Percentiles rank a stretch among this genome's conserved stretches.
Evolutionary conservation across 306 rosid species (phyloP).

Genomic region (Prunus campanulata): DNA sequence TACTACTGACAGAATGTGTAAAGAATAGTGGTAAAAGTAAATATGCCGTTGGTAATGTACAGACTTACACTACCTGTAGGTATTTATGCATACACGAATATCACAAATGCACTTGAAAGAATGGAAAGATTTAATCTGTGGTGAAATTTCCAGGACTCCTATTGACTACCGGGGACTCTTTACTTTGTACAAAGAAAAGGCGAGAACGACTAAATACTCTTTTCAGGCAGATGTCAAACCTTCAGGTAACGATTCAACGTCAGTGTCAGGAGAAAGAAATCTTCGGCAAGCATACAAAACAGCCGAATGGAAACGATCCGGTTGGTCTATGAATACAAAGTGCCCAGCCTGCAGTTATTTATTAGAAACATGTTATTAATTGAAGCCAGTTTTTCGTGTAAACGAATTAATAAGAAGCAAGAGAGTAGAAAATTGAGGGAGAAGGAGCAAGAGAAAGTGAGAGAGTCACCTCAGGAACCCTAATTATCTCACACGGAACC

Average conservation of each 20-base stretch:
- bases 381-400: background rate
- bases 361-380: background rate
- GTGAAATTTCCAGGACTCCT: background rate
- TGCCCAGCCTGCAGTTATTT: slow-evolving; percentile 73
- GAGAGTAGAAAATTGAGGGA: too few relatives aligned
- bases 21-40: background rate
- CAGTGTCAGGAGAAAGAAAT: slow-evolving; percentile 58
- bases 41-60: background rate
- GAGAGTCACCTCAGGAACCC: slow-evolving; percentile 79
- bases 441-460: slow-evolving; percentile 1
- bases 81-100: slow-evolving; percentile 6
- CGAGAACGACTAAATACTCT: slow-evolving; percentile 4
- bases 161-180: background rate
- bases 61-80: background rate
- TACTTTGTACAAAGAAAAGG: background rate
- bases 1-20: background rate
- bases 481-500: slow-evolving; percentile 86
- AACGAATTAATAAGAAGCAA: background rate
- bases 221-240: slow-evolving; percentile 60
- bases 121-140: background rate
- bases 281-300: slow-evolving; percentile 73
- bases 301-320: slow-evolving; percentile 74
- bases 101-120: background rate
- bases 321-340: slow-evolving; percentile 82
- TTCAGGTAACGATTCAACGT: slow-evolving; percentile 59